These are phyloP conservation scores for Pleurotus tuoliensis DNA, from an alignment of 768 basidiomycete species.

Conservation along the genomic window DNA sequence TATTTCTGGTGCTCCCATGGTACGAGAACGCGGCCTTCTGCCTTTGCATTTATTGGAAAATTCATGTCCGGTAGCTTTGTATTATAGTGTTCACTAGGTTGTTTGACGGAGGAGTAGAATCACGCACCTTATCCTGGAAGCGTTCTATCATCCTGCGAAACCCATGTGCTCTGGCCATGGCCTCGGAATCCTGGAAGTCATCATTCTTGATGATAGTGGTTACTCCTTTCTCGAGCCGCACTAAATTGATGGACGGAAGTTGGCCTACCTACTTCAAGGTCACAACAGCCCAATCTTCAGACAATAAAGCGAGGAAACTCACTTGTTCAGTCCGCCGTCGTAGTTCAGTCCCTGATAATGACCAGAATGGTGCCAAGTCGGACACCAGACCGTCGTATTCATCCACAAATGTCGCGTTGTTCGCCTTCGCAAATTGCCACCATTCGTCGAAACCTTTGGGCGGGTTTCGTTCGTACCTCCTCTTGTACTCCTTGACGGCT, in stretches of 20 bases:
- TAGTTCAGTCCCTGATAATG: constrained; percentile 67
- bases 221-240: constrained; percentile 69
- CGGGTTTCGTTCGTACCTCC: constrained; percentile 73
- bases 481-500: constrained; percentile 80
- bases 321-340: constrained; percentile 61
- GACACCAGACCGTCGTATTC: constrained; percentile 81
- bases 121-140: constrained; percentile 58
- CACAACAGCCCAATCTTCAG: neutral
- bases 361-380: constrained; percentile 86
- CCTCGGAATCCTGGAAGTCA: constrained; percentile 64
- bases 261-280: constrained; percentile 51
- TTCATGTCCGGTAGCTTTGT: constrained; percentile 88
- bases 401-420: constrained; percentile 78
- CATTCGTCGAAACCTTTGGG: constrained; percentile 90
- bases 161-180: constrained; percentile 73
- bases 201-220: constrained; percentile 56
- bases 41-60: constrained; percentile 88
- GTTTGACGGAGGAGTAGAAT: neutral
- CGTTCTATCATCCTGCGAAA: constrained; percentile 73
- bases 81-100: constrained; percentile 8
- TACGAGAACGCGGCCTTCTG: constrained; percentile 90
- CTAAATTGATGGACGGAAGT: constrained; percentile 81
- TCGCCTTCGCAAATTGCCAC: constrained; percentile 75
- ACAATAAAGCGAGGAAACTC: constrained; percentile 11
- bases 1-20: constrained; percentile 84